phyloP scores from a whole-genome alignment of 1,284 basidiomycete species.

The Erythrobasidium hasegawianum region DNA sequence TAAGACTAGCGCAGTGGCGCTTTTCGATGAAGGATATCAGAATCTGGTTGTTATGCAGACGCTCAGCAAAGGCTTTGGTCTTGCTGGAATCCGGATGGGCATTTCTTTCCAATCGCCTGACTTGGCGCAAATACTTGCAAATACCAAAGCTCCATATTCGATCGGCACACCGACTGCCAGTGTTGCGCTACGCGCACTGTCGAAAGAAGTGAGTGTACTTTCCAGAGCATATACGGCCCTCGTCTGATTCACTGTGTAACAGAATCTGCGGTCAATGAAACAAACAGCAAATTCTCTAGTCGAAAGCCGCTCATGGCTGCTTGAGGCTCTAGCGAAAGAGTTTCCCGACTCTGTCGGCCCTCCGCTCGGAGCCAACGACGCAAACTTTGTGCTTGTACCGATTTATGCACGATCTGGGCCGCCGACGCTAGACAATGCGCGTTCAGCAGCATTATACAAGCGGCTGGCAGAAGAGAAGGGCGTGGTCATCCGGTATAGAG shows the following conservation, averaged over 20 bases:
- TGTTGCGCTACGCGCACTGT: constrained; percentile 74
- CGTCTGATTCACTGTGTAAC: neutral
- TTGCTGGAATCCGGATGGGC: constrained; percentile 92
- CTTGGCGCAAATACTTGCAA: constrained; percentile 84
- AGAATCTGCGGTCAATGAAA: constrained; percentile 18
- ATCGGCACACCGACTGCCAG: constrained; percentile 85
- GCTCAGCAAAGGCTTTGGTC: constrained; percentile 90
- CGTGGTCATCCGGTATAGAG: constrained; percentile 90
- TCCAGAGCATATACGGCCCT: neutral
- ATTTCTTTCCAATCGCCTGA: constrained; percentile 84
- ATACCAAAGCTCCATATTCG: constrained; percentile 98
- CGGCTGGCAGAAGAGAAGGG: constrained; percentile 65
- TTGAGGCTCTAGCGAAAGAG: constrained; percentile 51
- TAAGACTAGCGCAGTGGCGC: constrained; percentile 60
- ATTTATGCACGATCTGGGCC: constrained; percentile 57
- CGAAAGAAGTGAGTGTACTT: constrained; percentile 58
- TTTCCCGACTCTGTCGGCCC: constrained; percentile 55
- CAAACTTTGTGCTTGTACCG: constrained; percentile 86
- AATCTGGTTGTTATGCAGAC: constrained; percentile 95
- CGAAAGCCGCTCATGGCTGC: constrained; percentile 37
- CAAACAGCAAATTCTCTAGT: constrained; percentile 36
- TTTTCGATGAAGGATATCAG: constrained; percentile 65
- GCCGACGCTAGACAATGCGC: constrained; percentile 62
- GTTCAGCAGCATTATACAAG: constrained; percentile 72
- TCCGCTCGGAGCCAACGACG: constrained; percentile 76